Base-by-base conservation (phyloP, 768 basidiomycete species). In the Mrakia blollopis region DNA sequence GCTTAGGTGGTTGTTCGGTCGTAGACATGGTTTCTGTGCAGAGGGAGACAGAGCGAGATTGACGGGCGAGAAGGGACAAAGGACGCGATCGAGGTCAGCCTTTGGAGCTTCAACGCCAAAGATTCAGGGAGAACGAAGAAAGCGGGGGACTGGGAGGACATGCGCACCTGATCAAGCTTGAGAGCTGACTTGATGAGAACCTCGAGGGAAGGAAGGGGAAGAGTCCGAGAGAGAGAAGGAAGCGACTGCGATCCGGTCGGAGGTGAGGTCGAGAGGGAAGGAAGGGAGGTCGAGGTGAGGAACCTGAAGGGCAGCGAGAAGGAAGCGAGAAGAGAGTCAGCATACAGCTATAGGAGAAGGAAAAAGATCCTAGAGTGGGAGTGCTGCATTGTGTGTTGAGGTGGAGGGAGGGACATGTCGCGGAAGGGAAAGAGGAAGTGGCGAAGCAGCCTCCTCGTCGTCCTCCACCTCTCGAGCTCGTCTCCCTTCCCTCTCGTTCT, bases 11-110 rank as follows among this genome's bases (percentile, higher is more conserved):
- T 32, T 47, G 44, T 50, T 50, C 69, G 28, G 28, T 30, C 25
- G 69, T 50, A 5, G 69, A 54, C 69, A 71, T 71, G n/a, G 69
- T 71, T 41, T 30, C 28, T 37, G 47, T n/a, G n/a, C n/a, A n/a
- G 13, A 28, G 5, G 28, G 69, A 3, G 54, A 72, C 37, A 11
- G 35, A 32, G 47, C 47, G 47, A 50, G 47, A 60, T 13, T 30
- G 3, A 30, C 28, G n/a, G 47, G 44, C 11, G 18, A 44, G 47
- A 65, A 35, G 63, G 32, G 30, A 32, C n/a, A 9, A 65, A 35
- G 63, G 63, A 71, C 50, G 28, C 69, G 69, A 71, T 71, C 50
- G 47, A 54, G 57, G 57, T 57, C 57, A n/a, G 23, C 57, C 10
- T n/a, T 57, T 28, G 11, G 25, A 57, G 11, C 57, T 50, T 50